A percentile compares a stretch with the other conserved stretches of the same genome.
These are phyloP conservation scores for Xylaria sp. DNA, from an alignment of 2,329 filamentous ascomycete species.

Conservation along the genomic window DNA sequence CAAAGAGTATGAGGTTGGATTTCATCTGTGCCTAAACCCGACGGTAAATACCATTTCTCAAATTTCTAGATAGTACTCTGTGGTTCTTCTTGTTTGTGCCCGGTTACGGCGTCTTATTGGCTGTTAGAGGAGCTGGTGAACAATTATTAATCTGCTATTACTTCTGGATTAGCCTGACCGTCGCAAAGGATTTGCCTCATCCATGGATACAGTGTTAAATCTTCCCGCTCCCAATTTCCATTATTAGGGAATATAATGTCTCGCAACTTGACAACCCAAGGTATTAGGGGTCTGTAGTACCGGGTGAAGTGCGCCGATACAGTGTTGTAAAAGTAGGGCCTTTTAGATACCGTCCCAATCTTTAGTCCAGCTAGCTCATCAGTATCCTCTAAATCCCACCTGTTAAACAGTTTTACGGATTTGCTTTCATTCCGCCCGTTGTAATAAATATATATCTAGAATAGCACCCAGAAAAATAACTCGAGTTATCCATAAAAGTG, in stretches of 20 bases:
- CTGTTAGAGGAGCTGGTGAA: no score
- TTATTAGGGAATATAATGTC: slow-evolving; percentile 4
- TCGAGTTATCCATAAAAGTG: slow-evolving; percentile 18
- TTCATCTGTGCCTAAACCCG: no score
- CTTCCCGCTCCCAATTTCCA: slow-evolving; percentile 5
- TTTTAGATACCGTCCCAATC: not conserved
- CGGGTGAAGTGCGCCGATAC: slow-evolving; percentile 30
- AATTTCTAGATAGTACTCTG: no score
- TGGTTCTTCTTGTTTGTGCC: no score
- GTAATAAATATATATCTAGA: slow-evolving; percentile 12
- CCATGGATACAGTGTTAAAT: slow-evolving; percentile 1
- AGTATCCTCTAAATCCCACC: not conserved
- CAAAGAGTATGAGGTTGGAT: no score
- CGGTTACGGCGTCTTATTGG: no score
- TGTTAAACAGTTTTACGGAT: not conserved
- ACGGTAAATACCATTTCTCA: no score
- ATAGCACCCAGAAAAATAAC: slow-evolving; percentile 18
- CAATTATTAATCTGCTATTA: not conserved
- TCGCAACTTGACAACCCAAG: slow-evolving; percentile 9
- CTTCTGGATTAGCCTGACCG: slow-evolving; percentile 6
- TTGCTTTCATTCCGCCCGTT: not conserved
- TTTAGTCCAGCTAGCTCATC: not conserved
- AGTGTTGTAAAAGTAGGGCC: not conserved
- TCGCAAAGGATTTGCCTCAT: slow-evolving; percentile 14
- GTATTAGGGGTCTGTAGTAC: not conserved